Percentiles rank a stretch among this genome's conserved stretches.
Evolutionary conservation across 2,329 filamentous ascomycete genomes (phyloP).

Genomic region (Elsinoe fawcettii): DNA sequence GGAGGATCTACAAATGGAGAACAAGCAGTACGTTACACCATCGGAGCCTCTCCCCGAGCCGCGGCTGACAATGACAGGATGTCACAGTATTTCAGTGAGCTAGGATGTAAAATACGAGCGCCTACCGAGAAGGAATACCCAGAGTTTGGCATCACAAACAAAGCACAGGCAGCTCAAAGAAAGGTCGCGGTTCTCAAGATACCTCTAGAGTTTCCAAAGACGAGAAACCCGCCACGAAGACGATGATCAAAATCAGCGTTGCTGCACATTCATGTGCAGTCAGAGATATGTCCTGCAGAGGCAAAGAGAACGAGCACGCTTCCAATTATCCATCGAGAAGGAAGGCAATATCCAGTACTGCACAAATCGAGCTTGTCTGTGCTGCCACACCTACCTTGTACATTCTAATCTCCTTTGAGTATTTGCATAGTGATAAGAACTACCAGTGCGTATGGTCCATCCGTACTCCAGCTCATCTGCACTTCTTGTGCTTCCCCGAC

Average conservation of each 20-base stretch:
- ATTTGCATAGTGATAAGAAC: neutral
- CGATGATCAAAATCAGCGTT: too few relatives aligned
- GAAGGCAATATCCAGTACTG: too few relatives aligned
- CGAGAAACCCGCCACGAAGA: conserved; percentile 32
- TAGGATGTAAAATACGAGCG: conserved; percentile 56
- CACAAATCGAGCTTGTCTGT: too few relatives aligned
- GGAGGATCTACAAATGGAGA: conserved; percentile 64
- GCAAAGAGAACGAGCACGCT: too few relatives aligned
- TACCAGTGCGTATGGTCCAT: too few relatives aligned
- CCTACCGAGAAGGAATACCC: conserved; percentile 41
- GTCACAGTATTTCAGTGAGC: conserved; percentile 64
- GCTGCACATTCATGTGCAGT: too few relatives aligned
- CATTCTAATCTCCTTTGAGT: too few relatives aligned
- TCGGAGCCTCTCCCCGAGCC: neutral
- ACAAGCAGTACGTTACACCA: conserved; percentile 45
- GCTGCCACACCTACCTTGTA: too few relatives aligned
- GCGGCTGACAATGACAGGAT: conserved; percentile 34
- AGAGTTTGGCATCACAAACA: conserved; percentile 50
- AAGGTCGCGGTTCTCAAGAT: conserved; percentile 64
- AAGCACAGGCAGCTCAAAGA: conserved; percentile 53
- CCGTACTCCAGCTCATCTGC: too few relatives aligned
- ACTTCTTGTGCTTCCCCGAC: neutral
- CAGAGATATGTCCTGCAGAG: too few relatives aligned
- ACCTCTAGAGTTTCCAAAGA: conserved; percentile 75
- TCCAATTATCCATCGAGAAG: too few relatives aligned